These are phyloP conservation scores for Xylaria nigripes DNA, from an alignment of 495 filamentous ascomycete species.

Conservation along the genomic window DNA sequence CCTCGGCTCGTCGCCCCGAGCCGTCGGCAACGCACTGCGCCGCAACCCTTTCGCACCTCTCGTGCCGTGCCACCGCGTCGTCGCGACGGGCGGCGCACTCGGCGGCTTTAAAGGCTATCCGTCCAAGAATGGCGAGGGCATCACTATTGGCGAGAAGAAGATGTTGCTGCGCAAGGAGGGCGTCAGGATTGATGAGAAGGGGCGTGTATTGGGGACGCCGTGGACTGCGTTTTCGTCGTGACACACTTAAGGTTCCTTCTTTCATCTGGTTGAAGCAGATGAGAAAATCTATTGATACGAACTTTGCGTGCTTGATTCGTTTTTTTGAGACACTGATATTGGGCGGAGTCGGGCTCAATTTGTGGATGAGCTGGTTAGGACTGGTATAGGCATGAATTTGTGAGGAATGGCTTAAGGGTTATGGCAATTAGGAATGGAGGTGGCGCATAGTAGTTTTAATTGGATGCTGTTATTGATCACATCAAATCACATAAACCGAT, in stretches of 20 bases:
- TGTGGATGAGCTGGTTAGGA: neutral
- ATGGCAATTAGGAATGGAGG: neutral
- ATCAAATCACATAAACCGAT: too few relatives aligned
- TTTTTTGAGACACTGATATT: neutral
- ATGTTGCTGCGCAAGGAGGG: slow-evolving; percentile 33
- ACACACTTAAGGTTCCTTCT: too few relatives aligned
- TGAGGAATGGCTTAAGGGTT: neutral
- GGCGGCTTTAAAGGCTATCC: slow-evolving; percentile 46
- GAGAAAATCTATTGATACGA: too few relatives aligned
- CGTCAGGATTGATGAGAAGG: slow-evolving; percentile 32
- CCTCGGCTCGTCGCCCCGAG: slow-evolving; percentile 62
- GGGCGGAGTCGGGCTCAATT: neutral
- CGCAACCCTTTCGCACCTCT: slow-evolving; percentile 61
- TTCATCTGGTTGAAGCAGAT: neutral
- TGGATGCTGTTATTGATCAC: too few relatives aligned
- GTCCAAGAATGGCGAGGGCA: slow-evolving; percentile 31
- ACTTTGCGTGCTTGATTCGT: neutral
- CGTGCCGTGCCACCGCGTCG: slow-evolving; percentile 48
- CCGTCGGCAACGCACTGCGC: slow-evolving; percentile 70
- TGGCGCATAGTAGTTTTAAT: too few relatives aligned
- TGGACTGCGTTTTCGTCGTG: slow-evolving; percentile 28
- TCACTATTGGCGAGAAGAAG: slow-evolving; percentile 38
- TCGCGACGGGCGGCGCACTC: slow-evolving; percentile 36
- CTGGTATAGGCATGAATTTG: neutral
- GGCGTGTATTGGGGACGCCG: slow-evolving; percentile 38